Base-by-base conservation (phyloP, 805 yeast species). In the Phaffomyces opuntiae region DNA sequence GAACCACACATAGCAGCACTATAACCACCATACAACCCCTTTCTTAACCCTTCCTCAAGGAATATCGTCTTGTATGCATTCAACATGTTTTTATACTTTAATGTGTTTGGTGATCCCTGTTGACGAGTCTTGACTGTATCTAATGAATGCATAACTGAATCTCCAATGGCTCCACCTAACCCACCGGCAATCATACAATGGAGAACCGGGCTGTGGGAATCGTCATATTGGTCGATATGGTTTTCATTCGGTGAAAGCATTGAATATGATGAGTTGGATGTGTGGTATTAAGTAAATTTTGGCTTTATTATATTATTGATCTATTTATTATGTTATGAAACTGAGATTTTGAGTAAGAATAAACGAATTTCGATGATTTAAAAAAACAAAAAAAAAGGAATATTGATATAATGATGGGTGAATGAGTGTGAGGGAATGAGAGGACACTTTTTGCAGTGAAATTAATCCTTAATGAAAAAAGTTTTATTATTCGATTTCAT, bases 81-180 rank as follows among this genome's bases (percentile, higher is more conserved):
- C 9, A 83, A 56, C 82, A 89, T 88, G 55, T 76, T 81, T 49
- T 68, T 74, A 64, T 91, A 91, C 62, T 87, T 84, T 7, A 69
- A 52, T 19, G 74, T 74, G 52, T 73, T 69, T 21, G 86, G 81
- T 5, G 95, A 86, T n/a, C 96, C 98, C 61, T 93, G 99, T 63
- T 93, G 99, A 51, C 99, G 73, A 2, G 99, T 93, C 62, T 93
- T 93, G 31, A 93, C 96, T 0, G 99, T 93, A 61, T 93, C 99
- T 33, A 93, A 67, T 0, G 98, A 90, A 65, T 93, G 97, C 97
- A 93, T 93, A 29, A 79, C 68, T 1, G 93, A 75, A 58, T 91
- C 99, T 13, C 97, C 98, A 35, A 90, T 77, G 45, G 87, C 81
- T 1, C 98, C 99, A 8, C 99, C 99, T 41, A 91, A 66, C 0